Base-by-base conservation (phyloP, 2,329 filamentous ascomycete species). In the Tetracladium maxilliforme region DNA sequence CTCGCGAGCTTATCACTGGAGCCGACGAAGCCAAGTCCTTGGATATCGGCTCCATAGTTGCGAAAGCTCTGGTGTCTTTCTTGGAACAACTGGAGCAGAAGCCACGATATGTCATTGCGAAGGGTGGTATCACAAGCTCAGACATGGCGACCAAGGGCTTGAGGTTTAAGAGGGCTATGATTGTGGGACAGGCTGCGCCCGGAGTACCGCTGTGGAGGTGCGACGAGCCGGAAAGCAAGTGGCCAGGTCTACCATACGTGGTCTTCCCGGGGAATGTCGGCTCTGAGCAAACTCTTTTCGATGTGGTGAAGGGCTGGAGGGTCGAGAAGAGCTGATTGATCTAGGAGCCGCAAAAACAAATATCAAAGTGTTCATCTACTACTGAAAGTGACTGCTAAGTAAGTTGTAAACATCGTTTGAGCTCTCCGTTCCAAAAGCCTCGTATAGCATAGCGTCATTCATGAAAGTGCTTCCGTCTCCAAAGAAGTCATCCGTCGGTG, bases 251-350 rank as follows among this genome's bases (percentile, higher is more conserved):
- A 8, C 61, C 63, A 1, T 70, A 65, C 37, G 57, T 70, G 3
- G 64, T 70, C 0, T 70, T 70, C 26, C 66, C 64, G 1, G 65
- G 64, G 0, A 70, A 70, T 41, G 64, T 70, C 3, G 66, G 64
- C n/a, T n/a, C n/a, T n/a, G n/a, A n/a, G n/a, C n/a, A n/a, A n/a
- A n/a, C n/a, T n/a, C n/a, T n/a, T n/a, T n/a, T n/a, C n/a, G n/a
- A n/a, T n/a, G n/a, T n/a, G n/a, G n/a, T n/a, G n/a, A n/a, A n/a
- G n/a, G n/a, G n/a, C n/a, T n/a, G n/a, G n/a, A n/a, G n/a, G n/a
- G n/a, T n/a, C n/a, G n/a, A n/a, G n/a, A n/a, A n/a, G n/a, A n/a
- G n/a, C n/a, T n/a, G n/a, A n/a, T n/a, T n/a, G n/a, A n/a, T n/a
- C n/a, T n/a, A n/a, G n/a, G n/a, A n/a, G n/a, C n/a, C n/a, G n/a